phyloP scores from a whole-genome alignment of 2,329 filamentous ascomycete species.

The Talaromyces atroroseus region DNA sequence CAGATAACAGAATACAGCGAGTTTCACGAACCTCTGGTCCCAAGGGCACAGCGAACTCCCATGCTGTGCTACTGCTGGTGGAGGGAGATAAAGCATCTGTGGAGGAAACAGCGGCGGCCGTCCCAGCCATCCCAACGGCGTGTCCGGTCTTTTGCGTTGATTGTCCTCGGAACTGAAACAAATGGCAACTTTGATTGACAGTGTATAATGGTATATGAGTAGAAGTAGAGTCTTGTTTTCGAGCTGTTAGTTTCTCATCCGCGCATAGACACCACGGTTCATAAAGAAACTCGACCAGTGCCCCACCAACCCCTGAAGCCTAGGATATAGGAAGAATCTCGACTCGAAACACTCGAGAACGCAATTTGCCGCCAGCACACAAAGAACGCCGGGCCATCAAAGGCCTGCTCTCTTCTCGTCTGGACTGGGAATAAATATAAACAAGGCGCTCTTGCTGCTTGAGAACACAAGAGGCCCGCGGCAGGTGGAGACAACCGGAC shows the following conservation, averaged over 20 bases:
- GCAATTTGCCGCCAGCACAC: not conserved
- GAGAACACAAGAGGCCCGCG: not conserved
- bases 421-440: not conserved
- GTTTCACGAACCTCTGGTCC: conserved; percentile 30
- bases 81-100: conserved; percentile 36
- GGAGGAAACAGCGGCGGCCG: conserved; percentile 34
- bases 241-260: not conserved
- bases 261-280: conserved; percentile 7
- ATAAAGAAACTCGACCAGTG: not conserved
- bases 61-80: conserved; percentile 29
- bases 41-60: conserved; percentile 35
- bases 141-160: not conserved
- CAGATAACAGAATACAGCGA: not conserved
- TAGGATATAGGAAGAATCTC: not conserved
- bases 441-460: not conserved
- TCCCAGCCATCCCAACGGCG: conserved; percentile 33
- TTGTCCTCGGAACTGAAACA: not conserved
- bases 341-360: not conserved
- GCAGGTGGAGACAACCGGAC: conserved; percentile 14
- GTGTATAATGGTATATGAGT: not conserved
- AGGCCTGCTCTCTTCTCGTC: not conserved
- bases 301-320: conserved; percentile 11
- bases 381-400: not conserved
- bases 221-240: not conserved
- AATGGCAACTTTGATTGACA: not conserved